These are phyloP conservation scores for Boletus rubroflammeus DNA, from an alignment of 768 basidiomycete species.

Conservation along the genomic window DNA sequence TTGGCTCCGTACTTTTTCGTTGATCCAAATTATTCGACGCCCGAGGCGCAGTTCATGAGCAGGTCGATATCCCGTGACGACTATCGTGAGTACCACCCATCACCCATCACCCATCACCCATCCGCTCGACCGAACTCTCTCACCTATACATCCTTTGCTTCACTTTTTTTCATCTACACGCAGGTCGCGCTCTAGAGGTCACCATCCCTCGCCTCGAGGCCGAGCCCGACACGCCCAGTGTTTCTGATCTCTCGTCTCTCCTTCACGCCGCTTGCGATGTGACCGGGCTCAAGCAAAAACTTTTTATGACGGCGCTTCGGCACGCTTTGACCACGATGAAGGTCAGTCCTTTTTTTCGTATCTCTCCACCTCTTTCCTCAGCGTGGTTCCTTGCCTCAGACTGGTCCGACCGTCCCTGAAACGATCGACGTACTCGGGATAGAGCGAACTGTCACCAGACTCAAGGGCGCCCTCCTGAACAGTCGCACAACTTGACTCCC, in stretches of 20 bases:
- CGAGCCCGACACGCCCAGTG: neutral
- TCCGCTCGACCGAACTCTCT: neutral
- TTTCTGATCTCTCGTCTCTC: slow-evolving; percentile 31
- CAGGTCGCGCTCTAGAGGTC: slow-evolving; percentile 10
- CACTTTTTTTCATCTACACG: neutral
- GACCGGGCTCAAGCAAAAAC: slow-evolving; percentile 40
- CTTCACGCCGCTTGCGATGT: slow-evolving; percentile 45
- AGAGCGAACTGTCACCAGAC: slow-evolving; percentile 21
- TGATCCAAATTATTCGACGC: slow-evolving; percentile 54
- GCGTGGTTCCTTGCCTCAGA: slow-evolving; percentile 20
- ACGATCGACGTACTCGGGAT: slow-evolving; percentile 38
- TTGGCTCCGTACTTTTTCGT: slow-evolving; percentile 78
- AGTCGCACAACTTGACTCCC: slow-evolving; percentile 1
- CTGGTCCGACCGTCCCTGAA: slow-evolving; percentile 42
- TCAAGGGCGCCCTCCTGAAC: slow-evolving; percentile 9
- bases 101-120: no score
- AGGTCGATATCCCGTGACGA: slow-evolving; percentile 38
- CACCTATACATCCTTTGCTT: neutral
- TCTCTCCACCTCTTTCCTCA: neutral
- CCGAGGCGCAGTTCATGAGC: slow-evolving; percentile 55
- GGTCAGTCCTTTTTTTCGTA: slow-evolving; percentile 40
- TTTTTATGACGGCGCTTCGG: slow-evolving; percentile 70
- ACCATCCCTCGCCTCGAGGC: slow-evolving; percentile 3
- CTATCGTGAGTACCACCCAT: slow-evolving; percentile 38
- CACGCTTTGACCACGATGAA: slow-evolving; percentile 81